phyloP scores from a whole-genome alignment of 2,329 filamentous ascomycete species.

The Xylogone sp. region DNA sequence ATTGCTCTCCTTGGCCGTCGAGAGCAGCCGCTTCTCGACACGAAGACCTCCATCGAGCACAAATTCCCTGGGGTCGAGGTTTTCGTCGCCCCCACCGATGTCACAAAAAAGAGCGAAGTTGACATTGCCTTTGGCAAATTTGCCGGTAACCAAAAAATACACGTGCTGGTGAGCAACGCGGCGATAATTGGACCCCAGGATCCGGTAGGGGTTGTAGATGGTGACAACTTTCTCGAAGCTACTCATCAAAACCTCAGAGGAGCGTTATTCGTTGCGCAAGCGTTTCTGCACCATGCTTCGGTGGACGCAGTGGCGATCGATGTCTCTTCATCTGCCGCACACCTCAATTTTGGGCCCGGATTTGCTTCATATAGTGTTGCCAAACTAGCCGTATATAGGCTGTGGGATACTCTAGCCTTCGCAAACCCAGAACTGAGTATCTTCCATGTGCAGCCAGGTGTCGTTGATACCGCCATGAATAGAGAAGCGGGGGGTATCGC shows the following conservation, averaged over 20 bases:
- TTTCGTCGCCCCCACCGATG: constrained; percentile 27
- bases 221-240: constrained; percentile 29
- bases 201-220: constrained; percentile 24
- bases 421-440: constrained; percentile 25
- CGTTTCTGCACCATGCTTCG: constrained; percentile 31
- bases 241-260: constrained; percentile 32
- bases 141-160: constrained; percentile 26
- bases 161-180: constrained; percentile 38
- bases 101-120: constrained; percentile 27
- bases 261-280: constrained; percentile 28
- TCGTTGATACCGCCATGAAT: constrained; percentile 26
- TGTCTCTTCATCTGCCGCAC: constrained; percentile 30
- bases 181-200: constrained; percentile 26
- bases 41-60: constrained; percentile 31
- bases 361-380: constrained; percentile 23
- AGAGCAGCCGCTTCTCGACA: constrained; percentile 29
- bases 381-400: constrained; percentile 27
- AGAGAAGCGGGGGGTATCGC: constrained; percentile 19
- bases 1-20: constrained; percentile 42
- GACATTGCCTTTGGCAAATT: constrained; percentile 30
- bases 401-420: constrained; percentile 27
- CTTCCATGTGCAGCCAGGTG: constrained; percentile 31
- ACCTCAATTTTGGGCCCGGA: constrained; percentile 25
- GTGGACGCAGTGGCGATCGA: constrained; percentile 31
- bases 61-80: constrained; percentile 32